phyloP scores from a whole-genome alignment of 176 grass and related monocot genomes.

The Eleusine coracana region DNA sequence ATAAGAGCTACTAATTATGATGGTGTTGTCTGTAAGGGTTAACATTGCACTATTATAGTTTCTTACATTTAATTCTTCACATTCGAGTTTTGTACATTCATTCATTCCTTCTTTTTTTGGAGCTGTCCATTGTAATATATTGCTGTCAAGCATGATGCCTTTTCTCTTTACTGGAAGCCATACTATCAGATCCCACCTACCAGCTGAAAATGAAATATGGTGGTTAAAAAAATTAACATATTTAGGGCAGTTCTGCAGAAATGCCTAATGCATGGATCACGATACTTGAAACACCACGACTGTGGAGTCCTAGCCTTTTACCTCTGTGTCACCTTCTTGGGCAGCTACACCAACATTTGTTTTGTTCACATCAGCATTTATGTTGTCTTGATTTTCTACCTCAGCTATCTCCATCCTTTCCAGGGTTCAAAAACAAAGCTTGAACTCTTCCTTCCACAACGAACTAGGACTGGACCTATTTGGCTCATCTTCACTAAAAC shows the following conservation, averaged over 20 bases:
- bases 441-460: not conserved
- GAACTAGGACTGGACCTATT: slow-evolving; percentile 11
- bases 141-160: not conserved
- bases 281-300: slow-evolving; percentile 14
- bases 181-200: not conserved
- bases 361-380: not conserved
- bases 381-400: slow-evolving; percentile 10
- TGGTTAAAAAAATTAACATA: not conserved
- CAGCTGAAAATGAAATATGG: not conserved
- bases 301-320: slow-evolving; percentile 16
- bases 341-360: slow-evolving; percentile 27
- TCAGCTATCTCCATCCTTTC: slow-evolving; percentile 8
- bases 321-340: slow-evolving; percentile 23
- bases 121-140: not conserved
- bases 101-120: not conserved
- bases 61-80: not conserved
- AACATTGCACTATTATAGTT: not conserved
- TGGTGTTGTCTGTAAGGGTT: not conserved
- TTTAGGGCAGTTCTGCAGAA: slow-evolving; percentile 5
- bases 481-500: slow-evolving; percentile 1
- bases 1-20: not conserved
- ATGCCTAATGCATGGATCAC: not conserved
- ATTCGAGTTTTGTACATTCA: too few relatives aligned
- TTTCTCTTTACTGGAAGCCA: not conserved
- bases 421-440: not conserved